Base-by-base conservation (phyloP, 2,329 filamentous ascomycete species). In the Penicillium sp. region DNA sequence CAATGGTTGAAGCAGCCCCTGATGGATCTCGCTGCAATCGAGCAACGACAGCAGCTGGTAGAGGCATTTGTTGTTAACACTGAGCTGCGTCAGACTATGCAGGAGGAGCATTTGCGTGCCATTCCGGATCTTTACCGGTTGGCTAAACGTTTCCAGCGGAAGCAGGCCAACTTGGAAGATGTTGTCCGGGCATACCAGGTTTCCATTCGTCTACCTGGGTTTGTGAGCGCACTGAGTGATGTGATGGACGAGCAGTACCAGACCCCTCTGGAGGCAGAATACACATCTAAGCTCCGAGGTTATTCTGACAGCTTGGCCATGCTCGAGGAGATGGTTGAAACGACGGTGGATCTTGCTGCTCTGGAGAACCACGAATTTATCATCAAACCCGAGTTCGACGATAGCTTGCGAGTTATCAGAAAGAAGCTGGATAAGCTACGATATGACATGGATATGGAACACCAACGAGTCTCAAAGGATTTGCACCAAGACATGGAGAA, bases 1-100 rank as follows among this genome's bases (percentile, higher is more conserved):
- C 94, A 98, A 65, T 98, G 93, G 93, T 75, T 98, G 46, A 98
- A 98, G 71, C 93, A 98, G 68, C 93, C 93, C 0, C 73, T 98
- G 34, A 98, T 98, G 93, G 88, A 80, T 71, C 82, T 88, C 55
- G 76, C 78, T 2, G 90, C 95, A 50, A 97, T 98, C 45, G 85
- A 95, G 69, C 86, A 85, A 66, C 81, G 93, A 15, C 93, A 97
- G 61, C 88, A 95, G 67, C 77, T 98, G 5, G 93, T 98, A 0
- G 93, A 97, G 65, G 90, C 91, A 0, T 98, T 98, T 66, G 86
- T 91, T 43, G 84, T 83, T 46, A 90, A 97, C 62, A 97, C 93
- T 0, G 90, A 95, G 64, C 77, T 98, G 33, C 80, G 93, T 15
- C 93, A 97, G 71, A 95, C 86, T 0, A 88, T 98, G 80, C 94